Evolutionary conservation across 73 alveolate species (phyloP).

Genomic region (Diophrys appendiculata): DNA sequence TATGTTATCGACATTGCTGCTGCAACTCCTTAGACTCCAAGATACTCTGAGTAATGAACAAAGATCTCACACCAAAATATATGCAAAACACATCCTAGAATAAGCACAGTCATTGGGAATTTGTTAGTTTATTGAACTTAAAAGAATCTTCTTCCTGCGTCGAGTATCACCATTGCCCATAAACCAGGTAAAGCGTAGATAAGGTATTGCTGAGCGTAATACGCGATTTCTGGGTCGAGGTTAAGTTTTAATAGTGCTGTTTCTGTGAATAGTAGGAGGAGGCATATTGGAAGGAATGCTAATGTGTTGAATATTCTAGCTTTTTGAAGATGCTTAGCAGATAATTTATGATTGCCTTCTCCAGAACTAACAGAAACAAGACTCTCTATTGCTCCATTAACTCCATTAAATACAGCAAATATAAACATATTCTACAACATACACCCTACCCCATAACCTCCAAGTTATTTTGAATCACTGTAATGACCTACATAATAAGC

Average conservation of each 20-base stretch:
- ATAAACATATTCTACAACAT: conserved; percentile 27
- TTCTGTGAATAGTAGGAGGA: background rate
- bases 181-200: conserved; percentile 6
- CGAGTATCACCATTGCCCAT: background rate
- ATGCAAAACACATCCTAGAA: conserved; percentile 1
- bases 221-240: background rate
- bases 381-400: conserved; percentile 40
- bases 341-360: background rate
- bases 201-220: background rate
- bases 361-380: conserved; percentile 20
- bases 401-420: conserved; percentile 15
- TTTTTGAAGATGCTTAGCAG: background rate
- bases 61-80: background rate
- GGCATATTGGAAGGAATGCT: conserved; percentile 6
- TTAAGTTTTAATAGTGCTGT: background rate
- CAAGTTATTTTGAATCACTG: background rate
- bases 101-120: background rate
- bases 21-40: conserved; percentile 4
- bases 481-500: background rate
- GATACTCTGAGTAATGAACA: background rate
- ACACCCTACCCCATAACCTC: conserved; percentile 20
- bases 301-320: conserved; percentile 2
- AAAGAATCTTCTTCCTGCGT: conserved; percentile 2
- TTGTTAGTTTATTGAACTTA: conserved; percentile 18
- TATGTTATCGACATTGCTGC: background rate